Evolutionary conservation across 257 asterid genomes (phyloP).

Genomic region (Solanum rostratum): DNA sequence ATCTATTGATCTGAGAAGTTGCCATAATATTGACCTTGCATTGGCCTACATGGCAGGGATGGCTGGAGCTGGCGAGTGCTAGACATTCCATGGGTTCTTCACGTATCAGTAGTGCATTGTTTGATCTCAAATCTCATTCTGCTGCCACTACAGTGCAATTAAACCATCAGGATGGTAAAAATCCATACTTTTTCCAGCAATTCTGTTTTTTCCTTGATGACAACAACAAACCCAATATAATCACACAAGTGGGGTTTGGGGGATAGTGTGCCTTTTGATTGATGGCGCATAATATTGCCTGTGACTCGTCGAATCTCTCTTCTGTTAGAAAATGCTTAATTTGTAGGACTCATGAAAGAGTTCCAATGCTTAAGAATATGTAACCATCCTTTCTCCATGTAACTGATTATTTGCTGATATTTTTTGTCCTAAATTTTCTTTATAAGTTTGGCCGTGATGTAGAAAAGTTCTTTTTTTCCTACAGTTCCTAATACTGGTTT

Average conservation of each 20-base stretch:
- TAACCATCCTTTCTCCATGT: background rate
- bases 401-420: background rate
- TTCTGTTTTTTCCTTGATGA: background rate
- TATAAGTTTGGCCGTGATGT: background rate
- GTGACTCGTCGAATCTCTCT: background rate
- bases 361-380: background rate
- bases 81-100: constrained; percentile 83
- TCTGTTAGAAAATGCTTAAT: background rate
- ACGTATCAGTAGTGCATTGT: constrained; percentile 58
- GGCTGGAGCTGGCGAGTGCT: constrained; percentile 89
- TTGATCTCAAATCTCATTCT: constrained; percentile 63
- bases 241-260: background rate
- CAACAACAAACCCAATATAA: background rate
- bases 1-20: background rate
- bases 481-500: background rate
- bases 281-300: background rate
- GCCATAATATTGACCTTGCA: background rate
- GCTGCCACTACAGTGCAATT: constrained; percentile 69
- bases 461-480: background rate
- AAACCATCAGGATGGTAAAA: constrained; percentile 29
- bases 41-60: constrained; percentile 37
- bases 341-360: background rate
- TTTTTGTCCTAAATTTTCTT: background rate
- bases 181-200: background rate
- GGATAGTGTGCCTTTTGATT: background rate